phyloP scores from a whole-genome alignment of 176 grass and related monocot species.

The Zoysia japonica region DNA sequence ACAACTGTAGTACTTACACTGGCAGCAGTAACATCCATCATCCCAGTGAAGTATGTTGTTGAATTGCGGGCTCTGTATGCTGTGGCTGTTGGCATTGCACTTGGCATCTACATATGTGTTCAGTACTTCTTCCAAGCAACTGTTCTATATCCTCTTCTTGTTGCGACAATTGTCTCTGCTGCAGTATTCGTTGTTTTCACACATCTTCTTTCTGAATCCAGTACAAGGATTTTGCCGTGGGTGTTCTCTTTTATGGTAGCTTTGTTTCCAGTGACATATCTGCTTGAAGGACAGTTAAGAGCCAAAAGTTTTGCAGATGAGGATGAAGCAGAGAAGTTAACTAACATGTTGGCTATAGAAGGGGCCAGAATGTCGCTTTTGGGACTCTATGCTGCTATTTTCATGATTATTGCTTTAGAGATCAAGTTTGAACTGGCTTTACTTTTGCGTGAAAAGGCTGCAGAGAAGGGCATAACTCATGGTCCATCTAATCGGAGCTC shows the following conservation, averaged over 20 bases:
- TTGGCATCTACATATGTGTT: constrained; percentile 94
- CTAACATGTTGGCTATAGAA: constrained; percentile 88
- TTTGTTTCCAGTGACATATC: constrained; percentile 90
- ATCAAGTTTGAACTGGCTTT: constrained; percentile 91
- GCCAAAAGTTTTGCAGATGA: constrained; percentile 69
- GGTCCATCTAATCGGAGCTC: constrained; percentile 51
- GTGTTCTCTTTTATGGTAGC: constrained; percentile 88
- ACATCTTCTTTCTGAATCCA: constrained; percentile 88
- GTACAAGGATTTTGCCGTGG: constrained; percentile 93
- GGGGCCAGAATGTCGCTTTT: constrained; percentile 92
- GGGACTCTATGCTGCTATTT: constrained; percentile 97
- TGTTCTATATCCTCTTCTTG: constrained; percentile 94
- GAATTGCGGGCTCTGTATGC: constrained; percentile 84
- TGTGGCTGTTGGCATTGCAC: constrained; percentile 67
- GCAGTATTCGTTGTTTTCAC: constrained; percentile 89
- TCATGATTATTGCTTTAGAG: constrained; percentile 92
- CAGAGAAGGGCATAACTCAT: constrained; percentile 49
- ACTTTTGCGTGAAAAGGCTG: constrained; percentile 74
- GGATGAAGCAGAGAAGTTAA: constrained; percentile 81
- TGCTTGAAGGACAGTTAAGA: constrained; percentile 91
- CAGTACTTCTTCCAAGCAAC: constrained; percentile 90
- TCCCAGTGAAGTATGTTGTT: constrained; percentile 93
- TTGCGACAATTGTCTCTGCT: constrained; percentile 71
- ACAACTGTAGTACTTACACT: constrained; percentile 82
- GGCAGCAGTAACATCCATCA: constrained; percentile 83